Evolutionary conservation across 2,329 filamentous ascomycete genomes (phyloP).

Genomic region (Colletotrichum sp.): DNA sequence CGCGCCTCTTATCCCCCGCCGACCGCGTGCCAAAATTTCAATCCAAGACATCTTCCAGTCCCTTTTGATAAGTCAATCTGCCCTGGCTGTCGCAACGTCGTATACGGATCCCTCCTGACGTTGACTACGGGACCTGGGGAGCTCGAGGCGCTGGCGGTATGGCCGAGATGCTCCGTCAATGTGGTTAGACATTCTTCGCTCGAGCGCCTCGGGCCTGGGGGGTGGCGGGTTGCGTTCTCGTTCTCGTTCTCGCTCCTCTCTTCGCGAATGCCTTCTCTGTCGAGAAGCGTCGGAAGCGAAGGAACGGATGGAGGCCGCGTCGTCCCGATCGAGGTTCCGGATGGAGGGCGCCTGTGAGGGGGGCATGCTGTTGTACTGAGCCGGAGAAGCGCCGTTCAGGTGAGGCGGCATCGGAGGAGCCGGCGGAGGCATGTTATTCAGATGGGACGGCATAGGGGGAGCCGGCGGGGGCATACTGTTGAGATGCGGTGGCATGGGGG

Average conservation of each 20-base stretch:
- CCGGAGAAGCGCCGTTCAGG: neutral
- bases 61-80: neutral
- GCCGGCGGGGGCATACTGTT: neutral
- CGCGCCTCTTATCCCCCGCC: neutral
- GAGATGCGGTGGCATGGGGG: neutral
- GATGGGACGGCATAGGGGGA: neutral
- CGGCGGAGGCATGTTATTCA: neutral
- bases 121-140: constrained; percentile 13
- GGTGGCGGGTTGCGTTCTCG: neutral
- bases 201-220: neutral
- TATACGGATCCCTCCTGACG: constrained; percentile 16
- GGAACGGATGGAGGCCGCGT: constrained; percentile 13
- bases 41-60: neutral
- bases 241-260: neutral
- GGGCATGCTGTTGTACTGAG: neutral
- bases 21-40: neutral
- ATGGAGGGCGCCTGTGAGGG: neutral
- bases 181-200: constrained; percentile 6
- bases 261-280: constrained; percentile 10
- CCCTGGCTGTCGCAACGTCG: constrained; percentile 13
- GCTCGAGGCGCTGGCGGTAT: constrained; percentile 17
- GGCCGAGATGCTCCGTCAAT: constrained; percentile 11
- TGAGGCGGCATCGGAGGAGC: neutral
- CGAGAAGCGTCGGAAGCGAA: constrained; percentile 10
- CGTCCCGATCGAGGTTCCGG: neutral